Percentiles rank a stretch among this genome's conserved stretches.
Evolutionary conservation across 2,329 filamentous ascomycete genomes (phyloP).

Genomic region (Alternaria tenuissima): DNA sequence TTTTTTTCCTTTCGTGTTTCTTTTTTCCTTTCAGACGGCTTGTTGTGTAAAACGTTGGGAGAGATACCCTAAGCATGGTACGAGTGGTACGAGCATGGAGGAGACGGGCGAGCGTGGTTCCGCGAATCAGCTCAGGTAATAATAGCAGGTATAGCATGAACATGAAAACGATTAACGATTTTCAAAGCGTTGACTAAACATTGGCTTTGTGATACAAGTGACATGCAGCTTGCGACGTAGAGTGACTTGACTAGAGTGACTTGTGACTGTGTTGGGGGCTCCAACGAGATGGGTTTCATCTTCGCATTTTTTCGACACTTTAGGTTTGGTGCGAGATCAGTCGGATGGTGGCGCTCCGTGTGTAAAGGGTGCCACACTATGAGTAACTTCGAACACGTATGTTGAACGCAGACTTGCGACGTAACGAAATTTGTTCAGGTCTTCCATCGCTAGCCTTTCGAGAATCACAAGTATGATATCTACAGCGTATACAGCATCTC

Average conservation of each 20-base stretch:
- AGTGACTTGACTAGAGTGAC: background rate
- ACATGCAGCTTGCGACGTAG: slow-evolving; percentile 5
- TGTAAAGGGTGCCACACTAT: background rate
- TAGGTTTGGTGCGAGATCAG: background rate
- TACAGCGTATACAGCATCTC: background rate
- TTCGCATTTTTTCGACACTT: slow-evolving; percentile 14
- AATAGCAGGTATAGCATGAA: slow-evolving; percentile 27
- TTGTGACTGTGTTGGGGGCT: slow-evolving; percentile 4
- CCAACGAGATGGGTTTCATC: slow-evolving; percentile 13
- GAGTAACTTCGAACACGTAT: background rate
- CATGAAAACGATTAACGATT: slow-evolving; percentile 18
- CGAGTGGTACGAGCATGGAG: background rate
- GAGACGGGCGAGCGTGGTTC: slow-evolving; percentile 17
- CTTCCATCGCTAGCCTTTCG: background rate
- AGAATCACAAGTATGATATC: background rate
- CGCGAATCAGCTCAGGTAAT: slow-evolving; percentile 21
- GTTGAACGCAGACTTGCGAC: background rate
- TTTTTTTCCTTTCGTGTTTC: slow-evolving; percentile 16
- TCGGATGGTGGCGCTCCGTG: background rate
- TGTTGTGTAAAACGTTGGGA: slow-evolving; percentile 3
- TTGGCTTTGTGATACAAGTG: slow-evolving; percentile 1
- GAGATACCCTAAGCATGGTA: slow-evolving; percentile 23
- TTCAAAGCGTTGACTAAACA: background rate
- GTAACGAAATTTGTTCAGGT: background rate
- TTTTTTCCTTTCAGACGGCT: slow-evolving; percentile 3